These are phyloP conservation scores for Metschnikowia anglica DNA, from an alignment of 805 yeast genomes.

Conservation along the genomic window DNA sequence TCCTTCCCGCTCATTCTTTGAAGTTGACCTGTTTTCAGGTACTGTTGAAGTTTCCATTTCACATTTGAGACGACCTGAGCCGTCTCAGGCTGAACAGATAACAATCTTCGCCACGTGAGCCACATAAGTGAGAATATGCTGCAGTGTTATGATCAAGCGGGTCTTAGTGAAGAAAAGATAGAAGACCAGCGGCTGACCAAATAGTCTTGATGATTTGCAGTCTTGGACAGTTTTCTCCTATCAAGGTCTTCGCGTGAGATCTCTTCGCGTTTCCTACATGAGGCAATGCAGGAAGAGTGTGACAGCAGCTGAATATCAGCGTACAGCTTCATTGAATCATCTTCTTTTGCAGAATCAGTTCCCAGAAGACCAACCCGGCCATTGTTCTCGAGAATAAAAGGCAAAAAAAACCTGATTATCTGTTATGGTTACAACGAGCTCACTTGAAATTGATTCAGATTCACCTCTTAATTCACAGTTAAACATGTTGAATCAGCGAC, in stretches of 20 bases:
- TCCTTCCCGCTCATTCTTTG: constrained; percentile 21
- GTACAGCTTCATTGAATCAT: no score
- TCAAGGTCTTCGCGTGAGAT: constrained; percentile 4
- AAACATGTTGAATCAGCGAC: constrained; percentile 41
- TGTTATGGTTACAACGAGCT: no score
- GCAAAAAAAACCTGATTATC: no score
- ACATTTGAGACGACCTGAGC: constrained; percentile 9
- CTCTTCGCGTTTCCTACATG: neutral
- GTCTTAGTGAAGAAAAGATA: no score
- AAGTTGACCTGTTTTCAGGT: constrained; percentile 31
- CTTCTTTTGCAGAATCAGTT: no score
- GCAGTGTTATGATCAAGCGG: no score
- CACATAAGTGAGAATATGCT: no score
- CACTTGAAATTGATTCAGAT: neutral
- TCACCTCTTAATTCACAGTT: neutral
- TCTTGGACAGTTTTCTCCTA: no score
- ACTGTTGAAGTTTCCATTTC: constrained; percentile 27
- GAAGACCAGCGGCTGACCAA: no score
- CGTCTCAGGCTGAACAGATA: neutral
- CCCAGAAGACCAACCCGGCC: no score
- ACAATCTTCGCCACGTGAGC: constrained; percentile 1
- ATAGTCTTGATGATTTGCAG: no score
- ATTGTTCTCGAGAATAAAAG: no score
- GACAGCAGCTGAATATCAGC: neutral
- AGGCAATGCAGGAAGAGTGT: neutral